Conservation (phyloP, 2,329 filamentous ascomycete species). For the Xylaria sp. region DNA sequence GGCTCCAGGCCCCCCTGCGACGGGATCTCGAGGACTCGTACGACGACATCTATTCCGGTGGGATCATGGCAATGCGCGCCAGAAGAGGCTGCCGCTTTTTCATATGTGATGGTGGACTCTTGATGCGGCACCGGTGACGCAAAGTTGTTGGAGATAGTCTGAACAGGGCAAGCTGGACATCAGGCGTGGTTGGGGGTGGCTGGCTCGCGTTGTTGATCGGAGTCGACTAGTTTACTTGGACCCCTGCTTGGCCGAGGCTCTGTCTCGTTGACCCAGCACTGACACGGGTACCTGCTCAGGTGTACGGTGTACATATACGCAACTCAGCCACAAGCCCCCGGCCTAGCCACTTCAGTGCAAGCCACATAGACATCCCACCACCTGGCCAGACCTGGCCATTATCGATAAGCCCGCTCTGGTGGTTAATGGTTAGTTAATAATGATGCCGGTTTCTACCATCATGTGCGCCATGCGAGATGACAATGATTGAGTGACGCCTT, state of each 20-base stretch:
- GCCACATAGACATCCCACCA: slow-evolving; percentile 21
- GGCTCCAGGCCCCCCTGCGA: slow-evolving; percentile 70
- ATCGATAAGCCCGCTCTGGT: slow-evolving; percentile 24
- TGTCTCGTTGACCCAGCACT: slow-evolving; percentile 23
- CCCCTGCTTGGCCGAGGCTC: slow-evolving; percentile 28
- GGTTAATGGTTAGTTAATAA: no score
- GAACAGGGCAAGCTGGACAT: slow-evolving; percentile 8
- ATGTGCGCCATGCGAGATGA: neutral
- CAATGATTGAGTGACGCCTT: neutral
- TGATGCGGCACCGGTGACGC: slow-evolving; percentile 10
- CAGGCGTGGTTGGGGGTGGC: slow-evolving; percentile 32
- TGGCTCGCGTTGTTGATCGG: slow-evolving; percentile 30
- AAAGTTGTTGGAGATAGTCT: slow-evolving; percentile 6
- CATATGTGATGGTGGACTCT: slow-evolving; percentile 2
- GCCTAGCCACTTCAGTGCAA: neutral
- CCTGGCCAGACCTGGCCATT: neutral
- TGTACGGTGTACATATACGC: neutral
- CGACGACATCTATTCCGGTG: slow-evolving; percentile 59
- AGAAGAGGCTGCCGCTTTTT: slow-evolving; percentile 19
- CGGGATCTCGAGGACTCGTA: slow-evolving; percentile 69
- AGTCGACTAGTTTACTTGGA: slow-evolving; percentile 10
- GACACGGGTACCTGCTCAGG: neutral
- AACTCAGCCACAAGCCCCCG: neutral
- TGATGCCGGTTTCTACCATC: slow-evolving; percentile 3
- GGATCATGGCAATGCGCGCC: slow-evolving; percentile 45